A percentile compares a stretch with the other conserved stretches of the same genome.
Evolutionary conservation across 257 asterid genomes (phyloP).

Genomic region (Marsdenia floribunda): DNA sequence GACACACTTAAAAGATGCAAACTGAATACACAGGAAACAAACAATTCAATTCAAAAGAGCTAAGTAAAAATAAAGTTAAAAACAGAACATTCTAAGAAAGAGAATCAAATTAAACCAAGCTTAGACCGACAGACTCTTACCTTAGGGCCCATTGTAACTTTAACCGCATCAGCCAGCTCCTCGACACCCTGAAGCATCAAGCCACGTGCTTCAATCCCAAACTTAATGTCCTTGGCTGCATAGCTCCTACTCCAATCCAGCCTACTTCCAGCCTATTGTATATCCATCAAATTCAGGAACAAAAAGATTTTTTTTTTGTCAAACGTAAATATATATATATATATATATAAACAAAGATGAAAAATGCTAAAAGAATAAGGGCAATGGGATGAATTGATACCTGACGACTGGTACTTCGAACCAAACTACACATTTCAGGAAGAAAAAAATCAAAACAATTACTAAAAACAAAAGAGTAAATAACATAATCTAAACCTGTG

Average conservation of each 20-base stretch:
- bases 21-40: neutral
- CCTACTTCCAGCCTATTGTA: conserved; percentile 52
- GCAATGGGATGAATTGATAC: conserved; percentile 19
- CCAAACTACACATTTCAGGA: conserved; percentile 39
- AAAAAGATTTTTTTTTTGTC: neutral
- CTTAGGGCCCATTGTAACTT: conserved; percentile 98
- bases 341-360: too few relatives aligned
- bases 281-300: neutral
- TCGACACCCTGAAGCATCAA: conserved; percentile 92
- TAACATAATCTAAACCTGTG: neutral
- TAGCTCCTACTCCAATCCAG: conserved; percentile 65
- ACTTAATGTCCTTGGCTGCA: conserved; percentile 87
- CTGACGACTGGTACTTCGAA: conserved; percentile 58
- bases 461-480: neutral
- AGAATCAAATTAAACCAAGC: neutral
- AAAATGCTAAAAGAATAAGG: neutral
- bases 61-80: neutral
- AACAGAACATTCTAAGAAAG: neutral
- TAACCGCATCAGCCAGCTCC: conserved; percentile 89
- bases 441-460: conserved; percentile 7
- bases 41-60: neutral
- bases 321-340: too few relatives aligned
- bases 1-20: neutral
- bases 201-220: conserved; percentile 90
- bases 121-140: conserved; percentile 23